A percentile compares a stretch with the other conserved stretches of the same genome.
These are phyloP conservation scores for Pythium biforme DNA, from an alignment of 352 stramenopile species.

Conservation along the genomic window DNA sequence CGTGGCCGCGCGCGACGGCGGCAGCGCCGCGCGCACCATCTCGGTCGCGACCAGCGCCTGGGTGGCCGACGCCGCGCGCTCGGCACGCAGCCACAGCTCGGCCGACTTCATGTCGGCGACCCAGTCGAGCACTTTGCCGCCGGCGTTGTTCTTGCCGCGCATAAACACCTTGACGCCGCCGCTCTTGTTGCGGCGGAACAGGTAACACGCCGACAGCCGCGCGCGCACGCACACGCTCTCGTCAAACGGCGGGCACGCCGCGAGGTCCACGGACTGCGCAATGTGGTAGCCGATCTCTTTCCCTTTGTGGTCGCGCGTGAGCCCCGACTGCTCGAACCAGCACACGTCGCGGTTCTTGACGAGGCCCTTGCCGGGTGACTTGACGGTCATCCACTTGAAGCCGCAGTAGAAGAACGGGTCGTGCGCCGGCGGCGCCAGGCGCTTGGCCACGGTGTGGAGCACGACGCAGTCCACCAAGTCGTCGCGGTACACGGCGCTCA, in stretches of 20 bases:
- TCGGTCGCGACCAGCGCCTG: conserved; percentile 56
- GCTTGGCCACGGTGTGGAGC: conserved; percentile 54
- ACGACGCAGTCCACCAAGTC: conserved; percentile 79
- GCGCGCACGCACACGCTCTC: conserved; percentile 54
- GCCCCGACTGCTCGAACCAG: conserved; percentile 75
- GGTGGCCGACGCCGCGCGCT: conserved; percentile 45
- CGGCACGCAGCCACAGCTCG: conserved; percentile 68
- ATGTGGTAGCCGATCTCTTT: conserved; percentile 83
- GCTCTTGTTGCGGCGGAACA: conserved; percentile 75
- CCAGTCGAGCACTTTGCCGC: conserved; percentile 71
- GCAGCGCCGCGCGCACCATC: conserved; percentile 47
- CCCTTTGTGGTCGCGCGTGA: conserved; percentile 64
- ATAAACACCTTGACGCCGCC: conserved; percentile 77
- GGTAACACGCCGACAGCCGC: conserved; percentile 70
- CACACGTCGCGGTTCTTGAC: conserved; percentile 81
- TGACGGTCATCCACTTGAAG: conserved; percentile 84
- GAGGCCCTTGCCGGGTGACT: conserved; percentile 62
- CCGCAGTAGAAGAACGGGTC: conserved; percentile 73
- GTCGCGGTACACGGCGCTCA: conserved; percentile 71
- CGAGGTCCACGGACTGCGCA: conserved; percentile 70
- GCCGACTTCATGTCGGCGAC: conserved; percentile 71
- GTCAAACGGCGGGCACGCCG: conserved; percentile 61
- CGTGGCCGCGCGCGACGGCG: not conserved
- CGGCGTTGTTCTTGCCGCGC: conserved; percentile 67
- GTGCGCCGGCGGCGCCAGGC: conserved; percentile 26